Evolutionary conservation across 140 eudicot genomes (phyloP).

Genomic region (Erigeron philadelphicus): DNA sequence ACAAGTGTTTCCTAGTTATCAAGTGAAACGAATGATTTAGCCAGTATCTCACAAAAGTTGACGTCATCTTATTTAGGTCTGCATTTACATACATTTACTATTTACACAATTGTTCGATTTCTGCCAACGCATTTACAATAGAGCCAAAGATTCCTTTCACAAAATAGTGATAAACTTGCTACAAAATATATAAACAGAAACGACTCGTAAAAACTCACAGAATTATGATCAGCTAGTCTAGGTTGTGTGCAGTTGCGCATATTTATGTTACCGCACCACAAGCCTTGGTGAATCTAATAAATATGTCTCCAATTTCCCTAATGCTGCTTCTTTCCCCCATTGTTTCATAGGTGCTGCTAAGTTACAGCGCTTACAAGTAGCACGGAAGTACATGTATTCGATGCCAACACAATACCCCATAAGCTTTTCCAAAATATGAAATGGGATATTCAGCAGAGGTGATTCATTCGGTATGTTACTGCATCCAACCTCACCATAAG

Average conservation of each 20-base stretch:
- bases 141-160: too few relatives aligned
- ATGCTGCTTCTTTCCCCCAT: neutral
- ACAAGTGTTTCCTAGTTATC: neutral
- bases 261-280: too few relatives aligned
- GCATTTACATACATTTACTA: too few relatives aligned
- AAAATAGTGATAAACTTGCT: neutral
- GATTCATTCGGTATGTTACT: neutral
- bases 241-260: slow-evolving; percentile 95
- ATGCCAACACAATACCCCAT: neutral
- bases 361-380: neutral
- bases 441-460: neutral
- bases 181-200: neutral
- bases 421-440: neutral
- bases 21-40: neutral
- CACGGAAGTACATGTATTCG: neutral
- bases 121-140: too few relatives aligned
- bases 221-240: slow-evolving; percentile 76
- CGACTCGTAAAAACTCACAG: slow-evolving; percentile 37
- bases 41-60: neutral
- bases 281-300: neutral
- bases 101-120: too few relatives aligned
- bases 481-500: neutral
- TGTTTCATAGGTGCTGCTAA: neutral
- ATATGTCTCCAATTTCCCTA: neutral
- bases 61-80: neutral